Base-by-base conservation (phyloP, 1,139 yeast genomes). In the Kurtzmaniella quercitrusa region DNA sequence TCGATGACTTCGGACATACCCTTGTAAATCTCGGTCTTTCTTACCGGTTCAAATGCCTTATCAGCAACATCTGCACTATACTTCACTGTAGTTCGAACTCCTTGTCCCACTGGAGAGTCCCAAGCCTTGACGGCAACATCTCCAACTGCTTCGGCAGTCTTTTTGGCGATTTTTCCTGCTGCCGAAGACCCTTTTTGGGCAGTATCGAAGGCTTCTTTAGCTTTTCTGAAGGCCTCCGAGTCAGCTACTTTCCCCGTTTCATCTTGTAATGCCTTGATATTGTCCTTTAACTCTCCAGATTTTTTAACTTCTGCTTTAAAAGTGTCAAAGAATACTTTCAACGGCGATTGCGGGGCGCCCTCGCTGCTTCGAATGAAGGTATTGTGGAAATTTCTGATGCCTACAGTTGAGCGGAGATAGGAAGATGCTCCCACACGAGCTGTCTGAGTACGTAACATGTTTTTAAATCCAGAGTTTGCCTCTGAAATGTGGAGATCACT, bases 241-340 rank as follows among this genome's bases (percentile, higher is more conserved):
- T 93, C 98, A 27, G 96, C 90, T 62, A 94, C 79, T 57, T 91
- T 81, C 34, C 97, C 98, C 2, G 98, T 89, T 54, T 95, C 98
- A 65, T 93, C 97, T 62, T 90, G 96, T 47, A 94, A 76, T 12
- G 96, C 96, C 65, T 93, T 93, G 59, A 94, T 89, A 57, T 90
- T 89, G 48, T 88, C 90, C 60, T 93, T 95, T 48, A 94, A 76
- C 61, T 94, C 98, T 56, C 78, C 78, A 42, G 93, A 85, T 65
- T 93, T 91, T 62, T 86, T 82, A 81, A 96, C 93, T 67, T 94
- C 99, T 47, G 75, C 74, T 61, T 77, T 84, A 72, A 94, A 94
- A 1, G 98, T 93, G 50, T 93, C 95, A 50, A 89, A 81, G 63
- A 94, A 94, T 44, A 94, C 96, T 62, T 89, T 90, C 62, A 90